Evolutionary conservation across 176 grass and related monocot genomes (phyloP).

Genomic region (Elymus sibiricus): DNA sequence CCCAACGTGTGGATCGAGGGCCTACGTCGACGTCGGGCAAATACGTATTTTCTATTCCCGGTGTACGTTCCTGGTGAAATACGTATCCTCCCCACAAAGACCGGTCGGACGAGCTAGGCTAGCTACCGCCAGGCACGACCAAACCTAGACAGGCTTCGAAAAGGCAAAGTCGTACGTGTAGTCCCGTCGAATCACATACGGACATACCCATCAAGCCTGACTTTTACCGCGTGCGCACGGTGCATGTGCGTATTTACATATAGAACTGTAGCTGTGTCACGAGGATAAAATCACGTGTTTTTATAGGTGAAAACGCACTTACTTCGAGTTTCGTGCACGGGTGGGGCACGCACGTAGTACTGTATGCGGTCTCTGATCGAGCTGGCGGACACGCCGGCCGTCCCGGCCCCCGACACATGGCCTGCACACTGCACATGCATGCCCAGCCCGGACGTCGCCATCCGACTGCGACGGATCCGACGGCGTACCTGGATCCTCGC

Average conservation of each 20-base stretch:
- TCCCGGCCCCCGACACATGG: not conserved
- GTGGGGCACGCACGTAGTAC: too few relatives aligned
- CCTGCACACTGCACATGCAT: constrained; percentile 21
- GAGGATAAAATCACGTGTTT: not conserved
- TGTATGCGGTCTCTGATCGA: not conserved
- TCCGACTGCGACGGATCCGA: constrained; percentile 34
- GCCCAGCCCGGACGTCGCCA: not conserved
- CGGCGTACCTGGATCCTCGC: not conserved
- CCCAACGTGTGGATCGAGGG: not conserved
- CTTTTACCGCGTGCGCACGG: not conserved
- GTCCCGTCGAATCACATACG: not conserved
- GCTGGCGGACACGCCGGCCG: not conserved
- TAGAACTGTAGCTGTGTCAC: not conserved
- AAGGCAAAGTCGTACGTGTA: not conserved
- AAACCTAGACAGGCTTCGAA: not conserved
- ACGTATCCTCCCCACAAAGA: not conserved
- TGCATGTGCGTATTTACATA: not conserved
- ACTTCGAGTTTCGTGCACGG: not conserved
- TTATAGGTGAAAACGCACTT: too few relatives aligned
- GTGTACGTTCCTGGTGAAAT: constrained; percentile 39
- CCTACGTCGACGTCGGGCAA: not conserved
- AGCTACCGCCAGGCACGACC: not conserved
- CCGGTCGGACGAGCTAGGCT: not conserved
- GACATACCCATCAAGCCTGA: not conserved
- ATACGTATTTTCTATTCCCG: constrained; percentile 7